These are phyloP conservation scores for Gossypium davidsonii DNA, from an alignment of 441 rosid species.

Conservation along the genomic window DNA sequence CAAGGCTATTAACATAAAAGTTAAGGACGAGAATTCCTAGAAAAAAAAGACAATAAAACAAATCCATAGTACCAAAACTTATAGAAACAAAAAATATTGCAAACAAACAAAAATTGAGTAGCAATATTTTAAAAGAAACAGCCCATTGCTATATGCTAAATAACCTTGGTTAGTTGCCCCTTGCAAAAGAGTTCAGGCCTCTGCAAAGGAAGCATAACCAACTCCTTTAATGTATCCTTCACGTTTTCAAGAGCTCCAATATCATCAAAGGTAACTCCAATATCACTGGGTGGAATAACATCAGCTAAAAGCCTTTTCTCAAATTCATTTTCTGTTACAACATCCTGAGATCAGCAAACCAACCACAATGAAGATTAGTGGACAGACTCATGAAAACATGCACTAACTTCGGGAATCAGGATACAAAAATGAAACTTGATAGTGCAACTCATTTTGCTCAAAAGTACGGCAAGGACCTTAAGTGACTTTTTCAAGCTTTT, in stretches of 20 bases:
- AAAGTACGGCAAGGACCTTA: constrained; percentile 44
- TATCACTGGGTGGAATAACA: constrained; percentile 88
- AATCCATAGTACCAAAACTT: background rate
- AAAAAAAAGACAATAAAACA: constrained; percentile 2
- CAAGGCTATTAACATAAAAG: constrained; percentile 52
- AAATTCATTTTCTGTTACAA: constrained; percentile 87
- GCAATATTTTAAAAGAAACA: background rate
- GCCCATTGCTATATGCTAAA: constrained; percentile 5
- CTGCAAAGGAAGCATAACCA: constrained; percentile 89
- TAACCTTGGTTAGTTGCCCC: constrained; percentile 83
- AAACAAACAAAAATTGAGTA: background rate
- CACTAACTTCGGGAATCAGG: background rate
- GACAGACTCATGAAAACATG: background rate
- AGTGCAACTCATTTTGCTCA: background rate
- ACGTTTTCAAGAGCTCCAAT: constrained; percentile 93
- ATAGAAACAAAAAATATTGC: background rate
- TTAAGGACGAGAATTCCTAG: background rate
- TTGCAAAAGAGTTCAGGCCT: constrained; percentile 91
- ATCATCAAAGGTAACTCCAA: constrained; percentile 85
- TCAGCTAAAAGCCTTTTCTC: constrained; percentile 85
- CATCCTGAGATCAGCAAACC: constrained; percentile 52
- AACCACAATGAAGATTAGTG: constrained; percentile 2
- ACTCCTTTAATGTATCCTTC: constrained; percentile 83
- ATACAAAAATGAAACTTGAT: constrained; percentile 1
- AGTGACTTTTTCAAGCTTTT: constrained; percentile 76